A percentile compares a stretch with the other conserved stretches of the same genome.
Conservation (phyloP, 2,329 filamentous ascomycete genomes). For the Diplodia intermedia region DNA sequence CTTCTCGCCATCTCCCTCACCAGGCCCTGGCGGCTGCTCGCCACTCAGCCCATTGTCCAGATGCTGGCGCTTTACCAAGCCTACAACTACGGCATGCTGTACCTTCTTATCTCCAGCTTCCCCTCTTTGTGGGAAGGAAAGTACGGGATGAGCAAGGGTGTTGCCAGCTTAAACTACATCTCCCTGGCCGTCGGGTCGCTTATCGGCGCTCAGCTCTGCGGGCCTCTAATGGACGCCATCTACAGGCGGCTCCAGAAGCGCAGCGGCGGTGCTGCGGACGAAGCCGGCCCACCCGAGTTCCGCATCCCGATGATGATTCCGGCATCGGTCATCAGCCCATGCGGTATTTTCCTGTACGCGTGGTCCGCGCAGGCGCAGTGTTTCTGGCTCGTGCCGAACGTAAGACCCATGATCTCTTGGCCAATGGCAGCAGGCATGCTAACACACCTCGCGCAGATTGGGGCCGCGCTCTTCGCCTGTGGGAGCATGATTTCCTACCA, state of each 20-base stretch:
- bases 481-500: conserved; percentile 56
- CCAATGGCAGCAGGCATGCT: background rate
- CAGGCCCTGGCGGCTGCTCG: conserved; percentile 63
- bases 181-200: conserved; percentile 69
- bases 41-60: conserved; percentile 67
- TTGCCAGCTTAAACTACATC: conserved; percentile 70
- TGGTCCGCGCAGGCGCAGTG: conserved; percentile 59
- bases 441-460: conserved; percentile 44
- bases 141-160: conserved; percentile 64
- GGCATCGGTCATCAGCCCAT: conserved; percentile 59
- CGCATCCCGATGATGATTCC: conserved; percentile 60
- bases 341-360: conserved; percentile 64
- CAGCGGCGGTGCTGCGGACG: conserved; percentile 43
- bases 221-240: conserved; percentile 59
- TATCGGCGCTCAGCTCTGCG: conserved; percentile 51
- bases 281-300: conserved; percentile 54
- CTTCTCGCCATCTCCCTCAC: conserved; percentile 52
- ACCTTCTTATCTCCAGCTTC: conserved; percentile 68
- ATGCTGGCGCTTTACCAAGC: conserved; percentile 62
- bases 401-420: background rate
- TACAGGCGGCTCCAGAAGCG: conserved; percentile 56
- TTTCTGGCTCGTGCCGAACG: conserved; percentile 63
- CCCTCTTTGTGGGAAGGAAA: conserved; percentile 62
- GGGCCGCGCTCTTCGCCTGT: conserved; percentile 58
- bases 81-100: conserved; percentile 68